Conservation (phyloP, 1,284 basidiomycete species). For the Sporisorium scitamineum region DNA sequence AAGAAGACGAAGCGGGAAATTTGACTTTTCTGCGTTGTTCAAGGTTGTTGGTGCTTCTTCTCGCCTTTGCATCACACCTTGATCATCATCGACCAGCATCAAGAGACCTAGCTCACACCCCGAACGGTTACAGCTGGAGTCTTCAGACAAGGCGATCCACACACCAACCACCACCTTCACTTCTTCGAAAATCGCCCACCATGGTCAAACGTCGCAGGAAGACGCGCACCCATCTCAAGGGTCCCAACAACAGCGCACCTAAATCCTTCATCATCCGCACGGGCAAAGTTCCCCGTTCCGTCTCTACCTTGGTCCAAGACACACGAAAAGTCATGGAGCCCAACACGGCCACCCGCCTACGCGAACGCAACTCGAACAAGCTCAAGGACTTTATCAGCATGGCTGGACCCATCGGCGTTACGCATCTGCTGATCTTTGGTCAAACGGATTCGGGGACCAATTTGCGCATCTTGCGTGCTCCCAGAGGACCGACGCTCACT, state of each 20-base stretch:
- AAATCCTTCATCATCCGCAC: conserved; percentile 88
- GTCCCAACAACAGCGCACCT: conserved; percentile 69
- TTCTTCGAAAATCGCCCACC: not conserved
- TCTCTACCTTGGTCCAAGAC: conserved; percentile 89
- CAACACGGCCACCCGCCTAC: conserved; percentile 90
- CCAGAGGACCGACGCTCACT: conserved; percentile 91
- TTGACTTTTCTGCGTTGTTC: conserved; percentile 28
- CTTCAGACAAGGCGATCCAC: not conserved
- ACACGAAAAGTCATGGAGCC: conserved; percentile 97
- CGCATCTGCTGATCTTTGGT: conserved; percentile 88
- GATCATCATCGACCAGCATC: not conserved
- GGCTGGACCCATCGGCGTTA: conserved; percentile 89
- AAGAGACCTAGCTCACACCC: not conserved
- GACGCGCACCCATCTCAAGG: conserved; percentile 67
- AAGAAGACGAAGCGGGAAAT: conserved; percentile 1
- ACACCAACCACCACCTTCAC: not conserved
- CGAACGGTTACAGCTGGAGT: not conserved
- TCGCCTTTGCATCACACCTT: not conserved
- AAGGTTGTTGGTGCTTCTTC: conserved; percentile 2
- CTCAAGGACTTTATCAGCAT: conserved; percentile 94
- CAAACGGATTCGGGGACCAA: conserved; percentile 76
- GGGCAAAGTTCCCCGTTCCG: conserved; percentile 88
- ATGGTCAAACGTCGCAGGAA: conserved; percentile 60
- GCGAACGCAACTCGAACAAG: conserved; percentile 88
- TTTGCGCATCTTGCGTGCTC: conserved; percentile 87